These are phyloP conservation scores for Plasmodium blacklocki DNA, from an alignment of 169 alveolate genomes.

Conservation along the genomic window DNA sequence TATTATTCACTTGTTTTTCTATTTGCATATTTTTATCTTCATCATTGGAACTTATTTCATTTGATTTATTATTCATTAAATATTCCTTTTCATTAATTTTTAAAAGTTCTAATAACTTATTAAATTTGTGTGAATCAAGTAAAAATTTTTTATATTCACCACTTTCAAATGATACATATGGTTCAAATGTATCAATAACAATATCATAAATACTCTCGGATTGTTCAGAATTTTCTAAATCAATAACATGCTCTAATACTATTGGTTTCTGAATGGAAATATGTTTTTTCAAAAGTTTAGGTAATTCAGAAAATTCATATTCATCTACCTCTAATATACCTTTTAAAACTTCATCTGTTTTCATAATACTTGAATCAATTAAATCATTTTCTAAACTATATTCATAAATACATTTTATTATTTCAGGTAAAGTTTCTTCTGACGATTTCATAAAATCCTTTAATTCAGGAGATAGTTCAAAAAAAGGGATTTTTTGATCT, in stretches of 20 bases:
- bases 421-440: constrained; percentile 74
- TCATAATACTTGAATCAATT: constrained; percentile 48
- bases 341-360: constrained; percentile 72
- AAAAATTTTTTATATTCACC: constrained; percentile 57
- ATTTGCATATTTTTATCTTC: neutral
- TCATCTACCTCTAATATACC: constrained; percentile 67
- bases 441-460: constrained; percentile 62
- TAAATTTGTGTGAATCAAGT: constrained; percentile 53
- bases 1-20: neutral
- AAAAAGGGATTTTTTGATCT: constrained; percentile 72
- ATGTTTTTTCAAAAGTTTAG: constrained; percentile 63
- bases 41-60: neutral
- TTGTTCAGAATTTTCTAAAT: constrained; percentile 57
- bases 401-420: constrained; percentile 64
- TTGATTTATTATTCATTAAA: neutral
- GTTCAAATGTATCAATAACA: constrained; percentile 69
- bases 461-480: constrained; percentile 64
- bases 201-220: constrained; percentile 72
- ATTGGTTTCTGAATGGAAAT: constrained; percentile 68
- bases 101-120: constrained; percentile 40
- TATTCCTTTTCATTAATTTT: constrained; percentile 42
- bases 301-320: constrained; percentile 64
- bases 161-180: constrained; percentile 47
- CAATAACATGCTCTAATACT: constrained; percentile 62
- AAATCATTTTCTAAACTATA: constrained; percentile 71